These are phyloP conservation scores for Clarireedia sp. DNA, from an alignment of 2,329 filamentous ascomycete species.

Conservation along the genomic window DNA sequence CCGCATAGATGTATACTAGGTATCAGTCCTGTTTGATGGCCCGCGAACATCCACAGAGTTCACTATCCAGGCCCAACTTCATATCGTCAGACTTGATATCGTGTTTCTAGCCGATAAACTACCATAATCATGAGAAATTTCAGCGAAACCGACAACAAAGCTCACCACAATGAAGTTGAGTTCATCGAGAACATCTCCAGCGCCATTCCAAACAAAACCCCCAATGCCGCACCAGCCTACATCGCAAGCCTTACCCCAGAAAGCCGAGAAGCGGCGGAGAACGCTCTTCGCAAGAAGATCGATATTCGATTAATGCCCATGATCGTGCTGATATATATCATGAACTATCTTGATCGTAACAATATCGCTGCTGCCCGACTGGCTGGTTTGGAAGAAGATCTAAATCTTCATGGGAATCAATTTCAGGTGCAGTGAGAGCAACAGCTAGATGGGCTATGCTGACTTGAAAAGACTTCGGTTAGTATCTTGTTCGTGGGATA, in stretches of 20 bases:
- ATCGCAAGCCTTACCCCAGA: conserved; percentile 41
- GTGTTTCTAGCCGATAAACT: not conserved
- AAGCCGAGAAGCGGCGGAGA: conserved; percentile 44
- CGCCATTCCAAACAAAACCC: not conserved
- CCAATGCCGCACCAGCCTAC: conserved; percentile 20
- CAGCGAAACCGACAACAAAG: conserved; percentile 1
- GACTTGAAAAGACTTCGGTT: conserved; percentile 31
- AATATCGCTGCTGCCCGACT: conserved; percentile 49
- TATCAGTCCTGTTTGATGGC: no score
- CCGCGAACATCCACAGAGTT: no score
- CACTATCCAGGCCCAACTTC: not conserved
- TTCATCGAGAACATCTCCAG: conserved; percentile 6
- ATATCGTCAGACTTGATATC: no score
- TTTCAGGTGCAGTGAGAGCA: conserved; percentile 28
- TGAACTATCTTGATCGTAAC: conserved; percentile 57
- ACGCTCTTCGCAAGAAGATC: conserved; percentile 53
- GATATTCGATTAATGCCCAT: conserved; percentile 58
- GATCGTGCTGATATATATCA: conserved; percentile 61
- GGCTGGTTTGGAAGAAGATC: conserved; percentile 39
- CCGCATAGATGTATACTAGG: not conserved
- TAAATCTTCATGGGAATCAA: conserved; percentile 33
- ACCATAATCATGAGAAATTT: not conserved
- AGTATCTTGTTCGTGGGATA: conserved; percentile 34
- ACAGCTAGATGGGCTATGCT: not conserved
- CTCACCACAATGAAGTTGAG: conserved; percentile 3